Evolutionary conservation across 805 yeast genomes (phyloP), one percentile per base, ranked within the genome.

Genomic region (Wickerhamomyces rabaulensis): DNA sequence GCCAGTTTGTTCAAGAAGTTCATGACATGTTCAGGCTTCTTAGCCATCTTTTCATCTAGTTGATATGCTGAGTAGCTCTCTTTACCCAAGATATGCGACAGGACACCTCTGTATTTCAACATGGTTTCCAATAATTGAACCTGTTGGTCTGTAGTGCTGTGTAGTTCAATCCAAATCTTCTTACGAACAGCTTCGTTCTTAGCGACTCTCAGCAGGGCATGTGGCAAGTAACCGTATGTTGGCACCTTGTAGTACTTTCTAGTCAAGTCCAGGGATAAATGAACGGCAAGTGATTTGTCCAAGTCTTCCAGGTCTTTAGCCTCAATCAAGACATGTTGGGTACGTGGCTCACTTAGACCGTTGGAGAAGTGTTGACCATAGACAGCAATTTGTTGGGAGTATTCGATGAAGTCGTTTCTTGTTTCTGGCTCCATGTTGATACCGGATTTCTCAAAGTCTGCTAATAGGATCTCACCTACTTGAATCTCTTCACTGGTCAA

Each of bases 401-500:
- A 66, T 19, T 78, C 75, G 27, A 94, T 88, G 62, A 92, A 94
- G 51, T 79, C 75, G 13, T 77, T 72, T 48, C 92, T 73, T 1
- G 84, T 76, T 21, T 71, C 67, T 0, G 80, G 77, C 20, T 73
- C 78, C 83, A 90, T 82, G 57, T 83, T 84, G 27, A 91, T 86
- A 0, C 98, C 99, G 0, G 96, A 87, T 53, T 89, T 82, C 54
- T 87, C 86, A 60, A 94, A 94, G 64, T 94, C 99, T 39, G 85
- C 80, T 51, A 84, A 70, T 22, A 94, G 70, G 41, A 91, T 77
- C 44, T 79, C 75, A 0, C 96, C 99, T 2, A 91, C 98, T 44
- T 82, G 78, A 13, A 79, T 61, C 58, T 94, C 97, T 64, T 94
- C 99, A 2, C 68, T 64, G 4, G 83, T 63, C n/a, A 92, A 66